Evolutionary conservation across 305 asterid species (phyloP).

Genomic region (Salvia sclarea): DNA sequence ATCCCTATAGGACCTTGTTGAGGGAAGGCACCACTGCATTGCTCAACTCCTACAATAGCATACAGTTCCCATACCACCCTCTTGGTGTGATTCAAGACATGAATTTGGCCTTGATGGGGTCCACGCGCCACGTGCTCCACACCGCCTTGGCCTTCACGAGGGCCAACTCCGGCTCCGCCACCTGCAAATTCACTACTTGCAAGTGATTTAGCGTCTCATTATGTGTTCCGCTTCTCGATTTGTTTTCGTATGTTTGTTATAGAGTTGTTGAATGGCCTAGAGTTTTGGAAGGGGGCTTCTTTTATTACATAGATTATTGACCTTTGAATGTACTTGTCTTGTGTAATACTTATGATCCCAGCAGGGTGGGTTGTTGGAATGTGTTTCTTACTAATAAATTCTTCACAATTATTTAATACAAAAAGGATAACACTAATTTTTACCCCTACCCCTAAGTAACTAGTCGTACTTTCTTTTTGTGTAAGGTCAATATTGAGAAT

Average conservation of each 20-base stretch:
- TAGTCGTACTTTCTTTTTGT: neutral
- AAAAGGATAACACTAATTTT: neutral
- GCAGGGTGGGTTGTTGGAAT: neutral
- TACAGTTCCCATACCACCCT: conserved; percentile 67
- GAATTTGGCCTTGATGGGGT: conserved; percentile 71
- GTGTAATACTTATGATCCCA: conserved; percentile 5
- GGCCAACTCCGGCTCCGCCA: conserved; percentile 68
- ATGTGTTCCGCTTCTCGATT: neutral
- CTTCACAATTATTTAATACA: neutral
- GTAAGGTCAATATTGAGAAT: neutral
- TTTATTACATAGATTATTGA: neutral
- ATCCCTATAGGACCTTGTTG: conserved; percentile 74
- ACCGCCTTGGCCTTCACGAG: conserved; percentile 68
- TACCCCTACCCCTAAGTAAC: neutral
- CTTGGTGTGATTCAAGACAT: conserved; percentile 51
- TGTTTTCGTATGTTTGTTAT: neutral
- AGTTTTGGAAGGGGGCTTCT: conserved; percentile 24
- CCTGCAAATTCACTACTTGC: conserved; percentile 76
- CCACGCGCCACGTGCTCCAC: conserved; percentile 56
- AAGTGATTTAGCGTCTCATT: conserved; percentile 37
- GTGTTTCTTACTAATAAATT: neutral
- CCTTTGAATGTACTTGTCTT: neutral
- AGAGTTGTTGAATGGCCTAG: neutral
- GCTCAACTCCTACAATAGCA: conserved; percentile 73
- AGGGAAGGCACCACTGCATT: conserved; percentile 91